Evolutionary conservation across 2,329 filamentous ascomycete species (phyloP).

Genomic region (Cytospora piceicola): DNA sequence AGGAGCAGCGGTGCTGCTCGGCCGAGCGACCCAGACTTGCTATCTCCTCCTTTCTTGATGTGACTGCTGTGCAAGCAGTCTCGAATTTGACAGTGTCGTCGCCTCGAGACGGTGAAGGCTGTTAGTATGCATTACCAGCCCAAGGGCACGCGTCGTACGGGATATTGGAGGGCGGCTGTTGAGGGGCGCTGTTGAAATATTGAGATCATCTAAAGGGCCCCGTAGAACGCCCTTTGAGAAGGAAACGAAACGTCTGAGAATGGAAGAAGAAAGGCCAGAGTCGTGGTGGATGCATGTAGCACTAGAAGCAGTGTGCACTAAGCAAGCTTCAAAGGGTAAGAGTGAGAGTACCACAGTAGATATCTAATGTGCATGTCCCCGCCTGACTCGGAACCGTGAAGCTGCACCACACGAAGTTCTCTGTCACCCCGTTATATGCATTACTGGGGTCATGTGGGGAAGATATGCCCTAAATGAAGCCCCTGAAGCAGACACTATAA

Average conservation of each 20-base stretch:
- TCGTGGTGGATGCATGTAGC: constrained; percentile 1
- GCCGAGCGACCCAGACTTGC: constrained; percentile 6
- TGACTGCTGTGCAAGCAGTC: background rate
- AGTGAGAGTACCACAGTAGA: background rate
- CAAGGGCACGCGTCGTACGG: background rate
- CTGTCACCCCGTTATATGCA: background rate
- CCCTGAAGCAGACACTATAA: background rate
- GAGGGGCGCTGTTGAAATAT: background rate
- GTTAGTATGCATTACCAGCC: constrained; percentile 10
- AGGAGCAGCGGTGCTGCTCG: constrained; percentile 16
- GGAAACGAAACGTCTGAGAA: background rate
- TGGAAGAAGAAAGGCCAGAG: background rate
- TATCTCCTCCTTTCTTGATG: background rate
- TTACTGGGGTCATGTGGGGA: background rate
- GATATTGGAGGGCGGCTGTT: background rate
- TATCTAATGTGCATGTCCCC: background rate
- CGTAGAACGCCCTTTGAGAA: background rate
- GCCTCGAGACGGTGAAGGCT: constrained; percentile 20
- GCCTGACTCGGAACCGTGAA: background rate
- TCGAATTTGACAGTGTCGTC: background rate
- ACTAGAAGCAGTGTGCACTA: constrained; percentile 1
- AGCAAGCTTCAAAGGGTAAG: background rate
- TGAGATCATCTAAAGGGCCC: background rate
- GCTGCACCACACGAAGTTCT: background rate
- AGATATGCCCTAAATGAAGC: background rate